Base-by-base conservation (phyloP, 495 filamentous ascomycete genomes). In the Trichoderma orchidacearum region DNA sequence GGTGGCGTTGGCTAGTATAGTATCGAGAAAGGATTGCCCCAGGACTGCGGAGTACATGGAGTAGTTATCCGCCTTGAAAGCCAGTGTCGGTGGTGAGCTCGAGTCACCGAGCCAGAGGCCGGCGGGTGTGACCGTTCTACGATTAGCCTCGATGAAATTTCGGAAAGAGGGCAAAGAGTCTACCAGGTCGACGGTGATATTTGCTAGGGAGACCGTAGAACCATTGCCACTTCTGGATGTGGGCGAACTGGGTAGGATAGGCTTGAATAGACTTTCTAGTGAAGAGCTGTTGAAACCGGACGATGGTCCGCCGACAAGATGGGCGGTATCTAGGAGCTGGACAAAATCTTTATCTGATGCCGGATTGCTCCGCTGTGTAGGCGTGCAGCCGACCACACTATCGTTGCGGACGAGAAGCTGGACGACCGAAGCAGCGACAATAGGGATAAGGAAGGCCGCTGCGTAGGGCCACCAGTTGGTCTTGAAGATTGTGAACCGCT, bases 391-490 rank as follows among this genome's bases (percentile, higher is more conserved):
- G 11, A 75, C 64, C 3, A 62, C 58, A 1, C 62, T 59, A 53
- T 75, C 80, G 15, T 65, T 62, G 17, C 76, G 75, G 3, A 89
- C 60, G 60, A 87, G 80, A 3, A 84, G 58, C 8, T 80, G 84
- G 5, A 85, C 80, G 0, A 86, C 64, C 1, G 80, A 82, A 30
- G 83, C 76, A 3, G 84, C 80, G 17, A 55, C 27, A 48, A 89
- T 74, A 2, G 87, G 87, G 32, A 89, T 77, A 0, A 87, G 59
- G 30, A 86, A 68, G 6, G 85, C 85, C 9, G 78, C 81, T 5
- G 76, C 65, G 48, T 84, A 86, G 12, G 85, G 85, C 50, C 88
- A 70, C 64, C 78, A 80, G 59, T 87, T 88, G 28, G 83, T 77
- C 48, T 80, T 79, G 27, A 88, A 70, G 30, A 90, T 84, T 1